phyloP scores from a whole-genome alignment of 495 filamentous ascomycete species.

The Aspergillus diversus region DNA sequence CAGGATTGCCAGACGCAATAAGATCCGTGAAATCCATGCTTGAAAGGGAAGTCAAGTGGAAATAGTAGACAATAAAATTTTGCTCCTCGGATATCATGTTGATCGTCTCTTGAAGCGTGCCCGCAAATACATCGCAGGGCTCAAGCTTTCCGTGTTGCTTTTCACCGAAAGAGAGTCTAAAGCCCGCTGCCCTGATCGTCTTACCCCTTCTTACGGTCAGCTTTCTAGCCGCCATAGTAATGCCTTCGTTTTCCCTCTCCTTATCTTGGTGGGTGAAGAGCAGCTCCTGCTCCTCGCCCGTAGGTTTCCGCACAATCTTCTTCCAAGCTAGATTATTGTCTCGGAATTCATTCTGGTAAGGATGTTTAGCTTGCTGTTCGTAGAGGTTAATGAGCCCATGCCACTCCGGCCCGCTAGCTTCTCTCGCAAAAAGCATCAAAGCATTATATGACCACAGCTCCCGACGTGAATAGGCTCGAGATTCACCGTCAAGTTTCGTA shows the following conservation, averaged over 20 bases:
- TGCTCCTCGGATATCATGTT: slow-evolving; percentile 86
- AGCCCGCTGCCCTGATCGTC: slow-evolving; percentile 71
- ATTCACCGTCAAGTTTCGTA: slow-evolving; percentile 52
- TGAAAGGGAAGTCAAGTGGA: slow-evolving; percentile 80
- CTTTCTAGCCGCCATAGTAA: slow-evolving; percentile 80
- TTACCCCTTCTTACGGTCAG: slow-evolving; percentile 91
- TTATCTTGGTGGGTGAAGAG: slow-evolving; percentile 88
- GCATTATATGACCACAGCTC: slow-evolving; percentile 83
- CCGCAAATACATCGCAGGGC: slow-evolving; percentile 81
- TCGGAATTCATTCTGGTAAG: slow-evolving; percentile 82
- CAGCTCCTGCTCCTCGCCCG: slow-evolving; percentile 82
- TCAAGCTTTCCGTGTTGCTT: slow-evolving; percentile 71
- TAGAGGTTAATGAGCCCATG: slow-evolving; percentile 77
- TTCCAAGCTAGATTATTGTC: slow-evolving; percentile 84
- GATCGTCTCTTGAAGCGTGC: slow-evolving; percentile 75
- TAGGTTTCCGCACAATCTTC: slow-evolving; percentile 73
- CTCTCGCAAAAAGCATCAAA: slow-evolving; percentile 80
- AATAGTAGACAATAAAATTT: slow-evolving; percentile 92
- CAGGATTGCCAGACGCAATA: slow-evolving; percentile 65
- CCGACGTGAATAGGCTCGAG: slow-evolving; percentile 55
- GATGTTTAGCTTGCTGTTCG: slow-evolving; percentile 68
- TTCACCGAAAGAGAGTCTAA: slow-evolving; percentile 54
- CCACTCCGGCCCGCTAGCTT: slow-evolving; percentile 82
- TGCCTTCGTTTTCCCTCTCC: slow-evolving; percentile 68
- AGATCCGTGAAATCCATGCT: slow-evolving; percentile 81